Evolutionary conservation across 169 alveolate species (phyloP).

Genomic region (Condylostoma magnum): DNA sequence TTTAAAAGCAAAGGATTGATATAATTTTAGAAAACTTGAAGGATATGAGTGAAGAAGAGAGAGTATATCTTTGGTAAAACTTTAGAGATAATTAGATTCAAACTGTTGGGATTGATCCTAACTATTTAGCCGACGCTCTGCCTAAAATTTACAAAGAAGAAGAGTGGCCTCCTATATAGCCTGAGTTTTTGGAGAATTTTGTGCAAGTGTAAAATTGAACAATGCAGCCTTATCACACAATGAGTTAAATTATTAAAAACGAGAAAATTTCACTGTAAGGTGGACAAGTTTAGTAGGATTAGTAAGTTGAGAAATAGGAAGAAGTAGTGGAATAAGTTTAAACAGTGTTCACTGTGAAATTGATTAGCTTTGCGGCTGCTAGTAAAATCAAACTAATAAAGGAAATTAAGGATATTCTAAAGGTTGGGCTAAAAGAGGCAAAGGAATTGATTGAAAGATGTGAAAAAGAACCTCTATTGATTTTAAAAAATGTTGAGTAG

Average conservation of each 20-base stretch:
- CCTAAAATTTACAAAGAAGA: neutral
- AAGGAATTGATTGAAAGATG: slow-evolving; percentile 52
- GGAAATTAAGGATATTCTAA: slow-evolving; percentile 42
- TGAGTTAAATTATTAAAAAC: slow-evolving; percentile 2
- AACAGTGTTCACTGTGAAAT: slow-evolving; percentile 41
- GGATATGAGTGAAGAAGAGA: slow-evolving; percentile 16
- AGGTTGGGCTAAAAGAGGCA: slow-evolving; percentile 55
- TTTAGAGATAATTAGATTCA: neutral
- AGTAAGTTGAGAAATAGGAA: slow-evolving; percentile 32
- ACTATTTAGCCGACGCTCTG: neutral
- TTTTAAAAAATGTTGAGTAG: slow-evolving; percentile 35
- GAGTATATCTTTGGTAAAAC: neutral
- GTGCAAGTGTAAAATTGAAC: slow-evolving; percentile 23
- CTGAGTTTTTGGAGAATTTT: neutral
- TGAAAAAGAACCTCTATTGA: slow-evolving; percentile 30
- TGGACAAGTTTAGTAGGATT: neutral
- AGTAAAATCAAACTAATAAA: slow-evolving; percentile 46
- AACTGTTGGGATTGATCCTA: slow-evolving; percentile 14
- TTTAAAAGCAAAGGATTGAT: neutral
- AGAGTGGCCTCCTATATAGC: slow-evolving; percentile 9
- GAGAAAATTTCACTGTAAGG: no score
- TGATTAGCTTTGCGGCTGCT: slow-evolving; percentile 34
- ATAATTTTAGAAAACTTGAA: neutral
- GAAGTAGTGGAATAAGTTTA: slow-evolving; percentile 36
- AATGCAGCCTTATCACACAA: slow-evolving; percentile 7